Base-by-base conservation (phyloP, 441 rosid species). In the Euphorbia corollata region DNA sequence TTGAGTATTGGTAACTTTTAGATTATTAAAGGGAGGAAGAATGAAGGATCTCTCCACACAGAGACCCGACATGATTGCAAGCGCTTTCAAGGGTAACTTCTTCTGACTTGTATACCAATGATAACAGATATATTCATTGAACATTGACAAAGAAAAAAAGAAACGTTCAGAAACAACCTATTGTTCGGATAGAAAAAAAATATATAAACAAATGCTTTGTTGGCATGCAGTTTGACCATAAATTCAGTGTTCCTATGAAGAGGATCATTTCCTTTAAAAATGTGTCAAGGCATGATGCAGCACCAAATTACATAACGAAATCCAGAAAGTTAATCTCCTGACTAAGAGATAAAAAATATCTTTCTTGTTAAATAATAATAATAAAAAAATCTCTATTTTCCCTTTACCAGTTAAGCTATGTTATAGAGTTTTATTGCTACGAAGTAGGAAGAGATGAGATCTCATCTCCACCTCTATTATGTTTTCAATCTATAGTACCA, bases 281-380 rank as follows among this genome's bases (percentile, higher is more conserved):
- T 59, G 16, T 59, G 18, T 18, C 20, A 68, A 24, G 32, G 56
- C 27, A 43, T 67, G 63, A 43, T n/a, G 13, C 43, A 59, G 30
- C 24, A 39, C 45, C 19, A 32, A 59, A 56, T 24, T 1, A 22
- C 3, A 56, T 13, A 56, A 56, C 2, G 22, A 6, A 56, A 22
- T 56, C 34, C 36, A 24, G 11, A 23, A 23, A 54, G 53, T 47
- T 47, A 15, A 47, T 47, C 53, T 12, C 15, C 16, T 47, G 16
- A 16, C 2, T 0, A 13, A 47, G 53, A 47, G 18, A 47, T 47
- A n/a, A 47, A 47, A 47, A 15, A 13, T 47, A 47, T 47, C 53
- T 47, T 47, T 43, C 16, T 12, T 4, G 3, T 43, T 10, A 43
- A 9, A 43, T 43, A 39, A 43, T 10, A 43, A 47, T 38, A 7